Conservation (phyloP, 805 yeast genomes). For the Monosporozyma servazzii region DNA sequence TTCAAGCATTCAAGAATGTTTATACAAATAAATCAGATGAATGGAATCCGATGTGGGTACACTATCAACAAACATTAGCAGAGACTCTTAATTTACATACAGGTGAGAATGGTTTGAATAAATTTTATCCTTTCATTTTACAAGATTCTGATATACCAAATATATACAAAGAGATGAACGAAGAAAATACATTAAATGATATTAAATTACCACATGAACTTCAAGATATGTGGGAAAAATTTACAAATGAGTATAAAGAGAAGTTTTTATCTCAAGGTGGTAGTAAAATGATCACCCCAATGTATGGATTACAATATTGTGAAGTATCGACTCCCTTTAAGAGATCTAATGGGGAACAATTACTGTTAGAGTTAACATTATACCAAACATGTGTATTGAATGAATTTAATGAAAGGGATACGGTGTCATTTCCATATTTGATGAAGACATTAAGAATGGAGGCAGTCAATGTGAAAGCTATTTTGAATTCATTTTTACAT, state of each 20-base stretch:
- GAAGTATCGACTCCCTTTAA: conserved; percentile 19
- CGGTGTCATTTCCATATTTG: conserved; percentile 9
- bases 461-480: conserved; percentile 3
- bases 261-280: conserved; percentile 8
- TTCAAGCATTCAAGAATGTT: neutral
- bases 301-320: conserved; percentile 23
- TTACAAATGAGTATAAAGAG: conserved; percentile 5
- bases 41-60: neutral
- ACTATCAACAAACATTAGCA: neutral
- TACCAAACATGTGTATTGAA: conserved; percentile 21
- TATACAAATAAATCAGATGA: neutral
- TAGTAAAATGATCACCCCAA: conserved; percentile 13
- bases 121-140: conserved; percentile 13
- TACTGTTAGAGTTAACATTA: conserved; percentile 19
- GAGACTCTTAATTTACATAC: neutral
- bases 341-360: conserved; percentile 7
- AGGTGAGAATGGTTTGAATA: neutral
- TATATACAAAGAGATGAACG: conserved; percentile 8
- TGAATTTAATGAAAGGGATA: conserved; percentile 16
- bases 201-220: conserved; percentile 14
- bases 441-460: conserved; percentile 5
- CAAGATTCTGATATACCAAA: conserved; percentile 17
- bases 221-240: conserved; percentile 13
- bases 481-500: conserved; percentile 17
- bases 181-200: neutral